Evolutionary conservation across 1,284 basidiomycete genomes (phyloP).

Genomic region (Pisolithus thermaeus): DNA sequence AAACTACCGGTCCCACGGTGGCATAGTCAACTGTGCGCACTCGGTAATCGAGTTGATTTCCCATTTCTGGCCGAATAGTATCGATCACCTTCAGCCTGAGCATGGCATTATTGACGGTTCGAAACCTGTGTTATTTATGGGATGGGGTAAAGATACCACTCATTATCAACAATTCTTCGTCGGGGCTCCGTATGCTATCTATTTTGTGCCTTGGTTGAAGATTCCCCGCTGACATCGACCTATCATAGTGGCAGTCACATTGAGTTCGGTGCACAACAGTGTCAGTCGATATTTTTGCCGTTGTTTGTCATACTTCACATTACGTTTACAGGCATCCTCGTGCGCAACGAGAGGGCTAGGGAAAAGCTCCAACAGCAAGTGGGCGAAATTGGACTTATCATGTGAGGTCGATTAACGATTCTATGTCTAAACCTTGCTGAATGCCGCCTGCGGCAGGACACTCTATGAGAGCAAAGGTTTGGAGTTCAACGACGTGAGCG

Average conservation of each 20-base stretch:
- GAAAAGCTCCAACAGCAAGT: conserved; percentile 45
- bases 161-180: conserved; percentile 48
- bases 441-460: conserved; percentile 39
- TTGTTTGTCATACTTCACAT: neutral
- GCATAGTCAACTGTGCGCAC: conserved; percentile 64
- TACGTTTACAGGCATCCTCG: conserved; percentile 51
- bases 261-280: conserved; percentile 66
- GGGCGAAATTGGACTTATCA: conserved; percentile 55
- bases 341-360: conserved; percentile 52
- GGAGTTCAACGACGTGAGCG: conserved; percentile 62
- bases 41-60: conserved; percentile 59
- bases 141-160: conserved; percentile 44
- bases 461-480: conserved; percentile 70
- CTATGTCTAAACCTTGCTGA: neutral
- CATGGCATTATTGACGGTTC: conserved; percentile 51
- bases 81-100: conserved; percentile 57
- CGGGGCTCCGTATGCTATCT: conserved; percentile 36
- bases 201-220: neutral
- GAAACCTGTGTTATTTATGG: conserved; percentile 55
- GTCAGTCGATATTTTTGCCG: conserved; percentile 28
- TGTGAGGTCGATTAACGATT: conserved; percentile 36
- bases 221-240: conserved; percentile 1
- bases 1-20: conserved; percentile 70
- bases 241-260: conserved; percentile 40
- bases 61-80: conserved; percentile 58